Conservation (phyloP, 2,329 filamentous ascomycete genomes). For the Aspergillus flavus region DNA sequence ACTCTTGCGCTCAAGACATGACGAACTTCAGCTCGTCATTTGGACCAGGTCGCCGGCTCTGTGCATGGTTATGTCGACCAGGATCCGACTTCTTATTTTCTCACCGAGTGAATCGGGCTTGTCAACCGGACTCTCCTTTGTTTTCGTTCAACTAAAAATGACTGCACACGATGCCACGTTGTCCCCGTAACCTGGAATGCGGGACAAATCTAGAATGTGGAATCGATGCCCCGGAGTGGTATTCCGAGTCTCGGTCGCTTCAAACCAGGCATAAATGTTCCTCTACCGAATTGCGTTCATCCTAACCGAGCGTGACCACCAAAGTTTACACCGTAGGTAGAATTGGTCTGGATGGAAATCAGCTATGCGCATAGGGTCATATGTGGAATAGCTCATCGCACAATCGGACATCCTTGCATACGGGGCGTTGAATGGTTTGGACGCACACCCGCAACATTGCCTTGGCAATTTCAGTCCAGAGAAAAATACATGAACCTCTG, state of each 20-base stretch:
- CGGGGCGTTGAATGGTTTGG: not conserved
- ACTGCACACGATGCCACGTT: not conserved
- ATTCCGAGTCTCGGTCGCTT: not conserved
- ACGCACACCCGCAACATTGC: not conserved
- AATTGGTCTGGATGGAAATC: not conserved
- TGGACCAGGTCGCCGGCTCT: not conserved
- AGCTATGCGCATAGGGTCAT: not conserved
- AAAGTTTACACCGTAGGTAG: not conserved
- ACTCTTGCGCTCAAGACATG: constrained; percentile 16
- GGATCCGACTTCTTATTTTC: not conserved
- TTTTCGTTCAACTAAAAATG: not conserved
- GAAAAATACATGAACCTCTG: not conserved
- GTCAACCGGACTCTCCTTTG: not conserved
- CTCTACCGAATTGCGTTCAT: not conserved
- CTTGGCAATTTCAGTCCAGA: not conserved
- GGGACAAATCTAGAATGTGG: not conserved
- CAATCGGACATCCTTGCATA: not conserved
- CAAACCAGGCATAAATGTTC: not conserved
- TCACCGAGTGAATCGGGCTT: not conserved
- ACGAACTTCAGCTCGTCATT: not conserved
- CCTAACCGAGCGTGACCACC: not conserved
- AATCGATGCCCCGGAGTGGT: not conserved
- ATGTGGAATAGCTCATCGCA: not conserved
- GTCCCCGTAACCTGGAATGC: not conserved
- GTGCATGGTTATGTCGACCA: not conserved